A percentile compares a stretch with the other conserved stretches of the same genome.
These are phyloP conservation scores for Lagerstroemia speciosa DNA, from an alignment of 345 rosid species.

Conservation along the genomic window DNA sequence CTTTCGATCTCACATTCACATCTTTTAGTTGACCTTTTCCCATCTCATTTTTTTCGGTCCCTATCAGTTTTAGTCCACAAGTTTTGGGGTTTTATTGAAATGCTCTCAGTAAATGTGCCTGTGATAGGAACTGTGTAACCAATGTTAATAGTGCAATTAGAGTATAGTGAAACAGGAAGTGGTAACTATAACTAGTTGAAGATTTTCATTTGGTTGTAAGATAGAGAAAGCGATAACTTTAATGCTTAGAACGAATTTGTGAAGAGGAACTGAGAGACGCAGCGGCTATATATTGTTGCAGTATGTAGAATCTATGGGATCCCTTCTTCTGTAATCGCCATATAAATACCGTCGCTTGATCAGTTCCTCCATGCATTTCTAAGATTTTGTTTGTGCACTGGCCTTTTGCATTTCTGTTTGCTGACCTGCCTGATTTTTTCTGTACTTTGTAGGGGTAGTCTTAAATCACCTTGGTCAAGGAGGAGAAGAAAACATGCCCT, in stretches of 20 bases:
- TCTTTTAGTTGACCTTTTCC: background rate
- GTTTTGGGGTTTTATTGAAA: background rate
- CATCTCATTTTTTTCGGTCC: background rate
- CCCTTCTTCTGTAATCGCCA: background rate
- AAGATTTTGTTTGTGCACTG: background rate
- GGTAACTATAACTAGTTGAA: no score
- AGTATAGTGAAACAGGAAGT: no score
- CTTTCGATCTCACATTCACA: background rate
- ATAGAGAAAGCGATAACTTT: background rate
- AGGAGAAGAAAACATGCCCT: slow-evolving; percentile 83
- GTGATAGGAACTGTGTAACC: background rate
- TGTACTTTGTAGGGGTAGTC: slow-evolving; percentile 45
- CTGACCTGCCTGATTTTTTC: slow-evolving; percentile 6
- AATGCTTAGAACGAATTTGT: background rate
- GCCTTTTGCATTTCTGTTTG: background rate
- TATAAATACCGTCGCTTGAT: background rate
- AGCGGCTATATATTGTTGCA: background rate
- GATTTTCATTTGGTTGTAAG: background rate
- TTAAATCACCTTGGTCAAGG: slow-evolving; percentile 87
- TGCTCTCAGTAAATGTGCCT: background rate
- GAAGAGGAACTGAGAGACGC: background rate
- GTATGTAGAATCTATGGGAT: background rate
- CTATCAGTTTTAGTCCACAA: background rate
- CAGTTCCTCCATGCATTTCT: background rate
- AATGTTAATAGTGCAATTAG: background rate